These are phyloP conservation scores for Rhynchospora breviuscula DNA, from an alignment of 176 grass and related monocot species.

Conservation along the genomic window DNA sequence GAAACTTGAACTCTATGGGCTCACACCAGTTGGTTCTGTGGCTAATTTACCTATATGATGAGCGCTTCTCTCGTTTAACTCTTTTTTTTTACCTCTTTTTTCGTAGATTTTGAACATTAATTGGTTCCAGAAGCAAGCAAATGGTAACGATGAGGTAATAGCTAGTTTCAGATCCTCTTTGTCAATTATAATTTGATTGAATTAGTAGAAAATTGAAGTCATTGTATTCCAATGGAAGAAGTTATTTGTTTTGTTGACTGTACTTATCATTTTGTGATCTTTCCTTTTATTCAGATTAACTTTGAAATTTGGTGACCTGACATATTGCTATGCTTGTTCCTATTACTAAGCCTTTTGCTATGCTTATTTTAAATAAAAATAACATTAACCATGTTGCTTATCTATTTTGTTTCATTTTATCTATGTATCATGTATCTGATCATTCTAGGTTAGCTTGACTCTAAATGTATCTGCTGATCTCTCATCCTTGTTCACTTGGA, in stretches of 20 bases:
- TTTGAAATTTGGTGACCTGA: not conserved
- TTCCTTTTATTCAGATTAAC: conserved; percentile 4
- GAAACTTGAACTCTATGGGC: not conserved
- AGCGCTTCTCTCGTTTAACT: not conserved
- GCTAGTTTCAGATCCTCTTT: not conserved
- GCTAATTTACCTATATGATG: not conserved
- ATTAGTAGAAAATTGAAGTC: not conserved
- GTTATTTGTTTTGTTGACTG: not conserved
- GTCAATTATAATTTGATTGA: not conserved
- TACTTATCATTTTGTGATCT: not conserved
- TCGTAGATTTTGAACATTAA: conserved; percentile 86
- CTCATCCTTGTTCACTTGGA: conserved; percentile 95
- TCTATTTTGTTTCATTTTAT: not conserved
- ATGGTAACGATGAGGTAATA: conserved; percentile 88
- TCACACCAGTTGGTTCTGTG: not conserved
- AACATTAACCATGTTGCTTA: not conserved
- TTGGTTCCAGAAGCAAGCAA: conserved; percentile 98
- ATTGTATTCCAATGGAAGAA: too few relatives aligned
- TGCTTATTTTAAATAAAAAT: not conserved
- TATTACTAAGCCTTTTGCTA: not conserved
- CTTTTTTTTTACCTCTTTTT: not conserved
- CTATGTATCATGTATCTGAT: conserved; percentile 7
- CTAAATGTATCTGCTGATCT: conserved; percentile 91
- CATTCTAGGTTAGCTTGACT: conserved; percentile 80
- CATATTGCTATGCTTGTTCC: not conserved